Evolutionary conservation across 2,329 filamentous ascomycete genomes (phyloP).

Genomic region (Nothophaeocryptopus gaeumannii): DNA sequence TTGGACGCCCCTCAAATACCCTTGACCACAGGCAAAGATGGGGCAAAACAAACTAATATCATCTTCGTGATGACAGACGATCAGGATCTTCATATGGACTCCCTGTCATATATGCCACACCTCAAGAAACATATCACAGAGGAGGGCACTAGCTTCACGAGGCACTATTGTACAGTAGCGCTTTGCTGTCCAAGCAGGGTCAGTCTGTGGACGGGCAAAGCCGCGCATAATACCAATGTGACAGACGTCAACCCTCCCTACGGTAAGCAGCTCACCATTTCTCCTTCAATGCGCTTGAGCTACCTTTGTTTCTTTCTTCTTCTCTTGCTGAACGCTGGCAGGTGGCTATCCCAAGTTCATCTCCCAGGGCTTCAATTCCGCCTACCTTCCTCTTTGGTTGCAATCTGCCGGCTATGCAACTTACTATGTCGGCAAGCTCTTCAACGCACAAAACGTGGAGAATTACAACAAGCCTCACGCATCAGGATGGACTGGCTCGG

Average conservation of each 20-base stretch:
- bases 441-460: slow-evolving; percentile 60
- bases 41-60: slow-evolving; percentile 53
- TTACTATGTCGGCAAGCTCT: slow-evolving; percentile 71
- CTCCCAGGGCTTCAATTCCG: slow-evolving; percentile 61
- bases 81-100: slow-evolving; percentile 62
- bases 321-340: slow-evolving; percentile 12
- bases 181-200: slow-evolving; percentile 68
- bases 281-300: background rate
- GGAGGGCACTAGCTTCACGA: slow-evolving; percentile 58
- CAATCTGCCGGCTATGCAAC: slow-evolving; percentile 66
- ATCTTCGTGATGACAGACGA: slow-evolving; percentile 68
- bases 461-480: slow-evolving; percentile 61
- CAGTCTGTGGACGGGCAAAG: slow-evolving; percentile 62
- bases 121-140: slow-evolving; percentile 56
- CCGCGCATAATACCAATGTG: slow-evolving; percentile 69
- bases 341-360: slow-evolving; percentile 66
- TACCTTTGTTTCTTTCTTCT: background rate
- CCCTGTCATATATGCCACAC: slow-evolving; percentile 59
- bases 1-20: background rate
- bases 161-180: slow-evolving; percentile 65
- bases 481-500: slow-evolving; percentile 58
- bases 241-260: slow-evolving; percentile 58
- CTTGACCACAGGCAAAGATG: background rate
- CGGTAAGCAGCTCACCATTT: slow-evolving; percentile 36
- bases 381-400: slow-evolving; percentile 70